Percentiles rank a stretch among this genome's conserved stretches.
These are phyloP conservation scores for Ascocoryne sarcoides DNA, from an alignment of 2,329 filamentous ascomycete species.

Conservation along the genomic window DNA sequence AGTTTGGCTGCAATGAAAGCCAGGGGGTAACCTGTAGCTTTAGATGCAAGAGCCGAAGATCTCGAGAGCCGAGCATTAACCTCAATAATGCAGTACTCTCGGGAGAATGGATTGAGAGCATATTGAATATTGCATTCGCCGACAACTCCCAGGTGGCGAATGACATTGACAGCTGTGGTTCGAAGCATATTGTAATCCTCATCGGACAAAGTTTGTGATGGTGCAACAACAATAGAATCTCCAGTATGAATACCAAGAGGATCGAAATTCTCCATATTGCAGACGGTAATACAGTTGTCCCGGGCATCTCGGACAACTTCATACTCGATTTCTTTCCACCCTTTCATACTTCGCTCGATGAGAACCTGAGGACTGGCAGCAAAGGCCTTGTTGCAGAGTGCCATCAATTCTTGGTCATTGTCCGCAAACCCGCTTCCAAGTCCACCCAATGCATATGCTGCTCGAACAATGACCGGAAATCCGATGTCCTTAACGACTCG, in stretches of 20 bases:
- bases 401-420: conserved; percentile 70
- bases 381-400: conserved; percentile 90
- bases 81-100: conserved; percentile 98
- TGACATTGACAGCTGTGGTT: conserved; percentile 93
- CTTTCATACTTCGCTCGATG: conserved; percentile 98
- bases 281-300: conserved; percentile 98
- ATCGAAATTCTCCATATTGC: conserved; percentile 99
- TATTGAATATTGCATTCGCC: conserved; percentile 99
- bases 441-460: conserved; percentile 90
- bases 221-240: conserved; percentile 95
- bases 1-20: conserved; percentile 97
- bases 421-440: conserved; percentile 93
- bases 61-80: conserved; percentile 94
- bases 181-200: conserved; percentile 99
- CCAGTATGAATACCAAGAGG: conserved; percentile 96
- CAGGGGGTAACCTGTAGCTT: conserved; percentile 92
- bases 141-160: conserved; percentile 91
- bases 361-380: conserved; percentile 92
- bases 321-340: conserved; percentile 99
- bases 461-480: conserved; percentile 94
- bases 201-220: conserved; percentile 91
- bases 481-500: conserved; percentile 83
- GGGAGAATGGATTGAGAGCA: conserved; percentile 87
- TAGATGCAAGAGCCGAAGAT: conserved; percentile 91
- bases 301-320: conserved; percentile 92